Evolutionary conservation across 2,329 filamentous ascomycete genomes (phyloP).

Genomic region (Alternaria conjuncta): DNA sequence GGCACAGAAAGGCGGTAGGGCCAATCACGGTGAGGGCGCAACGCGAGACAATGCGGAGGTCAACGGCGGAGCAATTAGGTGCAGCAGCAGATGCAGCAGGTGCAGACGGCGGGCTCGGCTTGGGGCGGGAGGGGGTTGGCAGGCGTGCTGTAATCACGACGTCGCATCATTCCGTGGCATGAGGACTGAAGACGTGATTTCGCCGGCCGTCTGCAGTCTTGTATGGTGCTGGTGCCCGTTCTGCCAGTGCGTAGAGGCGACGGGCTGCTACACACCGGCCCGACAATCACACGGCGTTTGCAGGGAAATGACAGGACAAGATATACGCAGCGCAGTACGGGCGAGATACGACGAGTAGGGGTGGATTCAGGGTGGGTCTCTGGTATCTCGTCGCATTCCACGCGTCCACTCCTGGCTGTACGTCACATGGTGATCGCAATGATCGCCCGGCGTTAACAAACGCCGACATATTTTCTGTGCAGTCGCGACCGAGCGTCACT

Average conservation of each 20-base stretch:
- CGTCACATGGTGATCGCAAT: slow-evolving; percentile 8
- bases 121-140: slow-evolving; percentile 6
- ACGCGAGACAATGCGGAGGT: slow-evolving; percentile 11
- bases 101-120: slow-evolving; percentile 8
- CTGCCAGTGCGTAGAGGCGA: neutral
- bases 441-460: slow-evolving; percentile 12
- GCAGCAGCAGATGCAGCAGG: neutral
- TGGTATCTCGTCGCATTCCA: neutral
- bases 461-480: slow-evolving; percentile 18
- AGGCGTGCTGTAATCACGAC: slow-evolving; percentile 9
- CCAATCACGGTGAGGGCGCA: slow-evolving; percentile 18
- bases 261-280: neutral
- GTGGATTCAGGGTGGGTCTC: neutral
- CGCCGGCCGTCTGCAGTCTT: neutral
- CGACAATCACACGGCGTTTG: neutral
- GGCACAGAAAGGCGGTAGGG: neutral
- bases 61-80: slow-evolving; percentile 1
- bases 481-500: slow-evolving; percentile 3
- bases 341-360: neutral
- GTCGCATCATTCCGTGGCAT: slow-evolving; percentile 16
- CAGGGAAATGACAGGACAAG: slow-evolving; percentile 2
- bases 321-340: neutral
- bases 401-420: neutral
- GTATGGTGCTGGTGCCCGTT: neutral
- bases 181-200: slow-evolving; percentile 1